Evolutionary conservation across 169 alveolate species (phyloP), one percentile per base, ranked within the genome.

Genomic region (Plasmodium ovale): DNA sequence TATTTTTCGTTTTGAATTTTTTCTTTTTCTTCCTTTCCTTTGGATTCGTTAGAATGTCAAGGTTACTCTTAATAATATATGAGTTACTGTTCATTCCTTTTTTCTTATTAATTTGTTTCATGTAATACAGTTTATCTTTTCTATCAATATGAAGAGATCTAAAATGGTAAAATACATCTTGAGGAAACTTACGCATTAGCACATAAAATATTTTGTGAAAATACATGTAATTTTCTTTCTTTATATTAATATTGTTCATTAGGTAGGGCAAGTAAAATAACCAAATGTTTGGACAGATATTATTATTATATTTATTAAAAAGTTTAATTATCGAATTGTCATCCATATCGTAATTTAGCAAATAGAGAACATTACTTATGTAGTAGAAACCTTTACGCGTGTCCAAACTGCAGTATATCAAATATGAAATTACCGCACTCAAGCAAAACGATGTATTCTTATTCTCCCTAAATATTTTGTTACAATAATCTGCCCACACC

Each of bases 181-280:
- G 91, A 1, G 91, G 91, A 16, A 39, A 85, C 25, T 67, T 56
- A 2, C 87, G 65, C 73, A 85, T 85, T 42, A 85, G 44, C 0
- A 85, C 16, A 68, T 69, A 42, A 31, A 85, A 68, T 21, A 85
- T 85, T 85, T 85, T 85, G 31, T 85, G 87, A 70, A 85, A 85
- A 49, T 85, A 85, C 27, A 85, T 27, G 69, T 70, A 51, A 23
- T 85, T 85, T 10, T 70, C 51, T 21, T 42, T 23, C 10, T 70
- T 44, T n/a, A 69, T 16, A 60, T 69, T 85, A 16, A 85, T n/a
- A 31, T 69, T 85, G 31, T 85, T 85, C 14, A 85, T n/a, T 54
- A 85, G 27, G 49, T 68, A 69, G 19, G 91, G 91, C 21, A 68
- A 42, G 56, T 85, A 85, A 60, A 85, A 85, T 44, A 85, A 47